Percentiles rank a stretch among this genome's conserved stretches.
These are phyloP conservation scores for Mycogone perniciosa DNA, from an alignment of 2,329 filamentous ascomycete genomes.

Conservation along the genomic window DNA sequence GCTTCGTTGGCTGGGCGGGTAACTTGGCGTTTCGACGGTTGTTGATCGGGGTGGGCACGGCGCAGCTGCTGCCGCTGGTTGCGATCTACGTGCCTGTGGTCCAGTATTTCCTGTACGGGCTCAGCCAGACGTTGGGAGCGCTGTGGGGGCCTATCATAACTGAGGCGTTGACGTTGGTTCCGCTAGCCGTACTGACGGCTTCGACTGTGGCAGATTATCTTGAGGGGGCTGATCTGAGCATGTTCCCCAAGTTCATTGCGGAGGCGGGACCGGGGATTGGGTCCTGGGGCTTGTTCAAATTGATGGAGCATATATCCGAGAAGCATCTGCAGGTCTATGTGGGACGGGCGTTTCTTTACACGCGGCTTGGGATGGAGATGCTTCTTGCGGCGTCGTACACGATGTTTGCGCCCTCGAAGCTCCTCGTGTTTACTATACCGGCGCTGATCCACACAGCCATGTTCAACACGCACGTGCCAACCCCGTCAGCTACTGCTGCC, in stretches of 20 bases:
- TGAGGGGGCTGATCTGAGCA: conserved; percentile 52
- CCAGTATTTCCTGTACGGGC: conserved; percentile 64
- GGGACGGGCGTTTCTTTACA: conserved; percentile 58
- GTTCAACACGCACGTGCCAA: conserved; percentile 68
- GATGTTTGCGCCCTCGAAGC: conserved; percentile 60
- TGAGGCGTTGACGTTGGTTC: conserved; percentile 66
- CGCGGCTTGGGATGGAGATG: conserved; percentile 66
- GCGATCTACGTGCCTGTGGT: conserved; percentile 68
- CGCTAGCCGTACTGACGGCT: conserved; percentile 57
- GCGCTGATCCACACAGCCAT: conserved; percentile 65
- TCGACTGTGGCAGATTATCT: conserved; percentile 58
- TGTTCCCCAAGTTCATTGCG: conserved; percentile 48
- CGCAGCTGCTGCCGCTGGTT: conserved; percentile 60
- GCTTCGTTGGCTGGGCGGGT: conserved; percentile 65
- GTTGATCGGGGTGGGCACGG: conserved; percentile 40
- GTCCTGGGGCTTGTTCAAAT: conserved; percentile 59
- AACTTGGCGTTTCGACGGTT: conserved; percentile 48
- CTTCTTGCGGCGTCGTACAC: conserved; percentile 59
- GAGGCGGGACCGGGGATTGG: conserved; percentile 60
- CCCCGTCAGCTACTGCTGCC: conserved; percentile 49
- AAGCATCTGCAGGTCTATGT: conserved; percentile 43
- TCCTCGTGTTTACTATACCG: conserved; percentile 61
- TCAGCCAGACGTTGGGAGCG: conserved; percentile 61
- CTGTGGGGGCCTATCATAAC: conserved; percentile 68
- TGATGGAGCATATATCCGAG: conserved; percentile 36